These are phyloP conservation scores for Phytopythium boreale DNA, from an alignment of 352 stramenopile species.

Conservation along the genomic window DNA sequence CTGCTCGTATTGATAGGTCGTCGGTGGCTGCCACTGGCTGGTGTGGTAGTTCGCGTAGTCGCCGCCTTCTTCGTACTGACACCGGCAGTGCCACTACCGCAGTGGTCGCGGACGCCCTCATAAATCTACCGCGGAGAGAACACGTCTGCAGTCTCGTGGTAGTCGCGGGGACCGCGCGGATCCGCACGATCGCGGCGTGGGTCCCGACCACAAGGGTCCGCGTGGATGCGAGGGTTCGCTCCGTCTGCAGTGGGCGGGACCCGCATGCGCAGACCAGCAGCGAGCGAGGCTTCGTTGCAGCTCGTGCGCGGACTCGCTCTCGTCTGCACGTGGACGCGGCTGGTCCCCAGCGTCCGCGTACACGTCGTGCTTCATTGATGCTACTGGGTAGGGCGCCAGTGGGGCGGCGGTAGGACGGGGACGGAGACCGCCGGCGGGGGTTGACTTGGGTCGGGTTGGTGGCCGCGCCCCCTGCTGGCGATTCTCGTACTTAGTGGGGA, in stretches of 20 bases:
- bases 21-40: no score
- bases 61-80: background rate
- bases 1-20: no score
- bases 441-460: no score
- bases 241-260: background rate
- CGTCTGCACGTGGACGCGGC: background rate
- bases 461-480: no score
- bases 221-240: background rate
- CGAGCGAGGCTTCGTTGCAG: background rate
- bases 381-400: background rate
- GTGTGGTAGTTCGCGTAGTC: background rate
- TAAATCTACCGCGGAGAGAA: background rate
- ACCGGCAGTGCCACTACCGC: background rate
- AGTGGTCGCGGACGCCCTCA: background rate
- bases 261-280: background rate
- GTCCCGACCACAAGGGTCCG: background rate
- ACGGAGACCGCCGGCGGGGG: background rate
- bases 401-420: background rate
- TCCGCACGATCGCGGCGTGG: background rate
- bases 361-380: background rate
- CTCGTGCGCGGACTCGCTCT: background rate
- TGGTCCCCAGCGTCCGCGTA: background rate
- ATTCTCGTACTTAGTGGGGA: background rate
- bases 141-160: background rate
- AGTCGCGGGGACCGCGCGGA: background rate